Evolutionary conservation across 202 grass and related monocot genomes (phyloP), one percentile per base, ranked within the genome.

Genomic region (Alloteropsis angusta): DNA sequence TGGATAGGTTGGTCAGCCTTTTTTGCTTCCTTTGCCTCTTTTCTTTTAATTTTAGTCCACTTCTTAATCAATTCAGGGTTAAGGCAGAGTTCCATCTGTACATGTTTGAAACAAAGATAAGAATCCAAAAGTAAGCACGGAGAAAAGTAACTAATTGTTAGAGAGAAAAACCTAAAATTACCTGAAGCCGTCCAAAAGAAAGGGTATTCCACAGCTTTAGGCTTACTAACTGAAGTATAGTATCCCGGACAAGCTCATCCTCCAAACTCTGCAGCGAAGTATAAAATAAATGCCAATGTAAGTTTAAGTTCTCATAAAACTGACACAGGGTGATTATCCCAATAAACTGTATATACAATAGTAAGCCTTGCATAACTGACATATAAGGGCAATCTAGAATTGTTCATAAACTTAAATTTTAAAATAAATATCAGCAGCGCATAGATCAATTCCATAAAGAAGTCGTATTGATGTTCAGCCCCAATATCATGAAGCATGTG

Each of bases 61-160:
- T 93, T 95, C 82, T 95, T 99, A 77, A 99, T 88, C 71, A 95
- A 85, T 69, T 95, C 88, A 65, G 92, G 92, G 37, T 99, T 93
- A 68, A 89, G 86, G 63, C 85, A 99, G 55, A 99, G 74, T 74
- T 99, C 96, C 96, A 95, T 93, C 96, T 97, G 73, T 45, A 68
- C 5, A 84, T 82, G 56, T 90, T 88, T 68, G 46, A 86, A 75
- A 81, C 72, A 18, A 55, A 52, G 14, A 75, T 88, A 78, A 89
- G 85, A 80, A 88, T 36, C 42, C 61, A 64, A 82, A 36, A 50
- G 14, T 18, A 59, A 68, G 41, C 18, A 48, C 17, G 63, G 26
- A 41, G 69, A 60, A 36, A 68, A 64, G 7, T 84, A 46, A n/a
- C 9, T 73, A 78, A 26, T 17, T 14, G 34, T 9, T 32, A 9